Base-by-base conservation (phyloP, 2,329 filamentous ascomycete species). In the Aspergillus arachidicola region DNA sequence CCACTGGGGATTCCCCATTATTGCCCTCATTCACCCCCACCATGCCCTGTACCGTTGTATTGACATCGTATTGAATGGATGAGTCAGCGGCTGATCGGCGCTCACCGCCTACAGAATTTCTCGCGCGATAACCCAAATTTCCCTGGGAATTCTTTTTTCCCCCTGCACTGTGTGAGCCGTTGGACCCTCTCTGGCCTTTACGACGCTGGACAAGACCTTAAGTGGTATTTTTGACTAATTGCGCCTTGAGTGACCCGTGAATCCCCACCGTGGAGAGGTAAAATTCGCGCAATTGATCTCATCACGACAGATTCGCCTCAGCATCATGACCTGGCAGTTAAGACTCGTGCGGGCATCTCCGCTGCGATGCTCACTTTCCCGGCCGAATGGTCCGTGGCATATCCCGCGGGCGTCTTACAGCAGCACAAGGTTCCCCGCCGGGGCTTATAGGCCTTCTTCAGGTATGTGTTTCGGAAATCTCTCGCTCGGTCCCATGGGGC, bases 261-360 rank as follows among this genome's bases (percentile, higher is more conserved):
- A 56, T 50, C 66, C 64, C 60, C 66, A 65, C 66, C 57, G 62
- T 60, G 60, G 57, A 64, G 57, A 59, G 26, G 32, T 6, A 26
- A 26, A 50, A 65, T 34, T 60, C 53, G 60, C 54, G 55, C 65
- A 45, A 65, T 66, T 66, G 45, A 55, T 7, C 19, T 12, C 26
- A 16, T 58, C 32, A 16, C 23, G 38, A 43, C 21, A 36, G 58
- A 30, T 54, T 54, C 9, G 56, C 23, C 43, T 21, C 12, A 51
- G 32, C 48, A 65, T 51, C 56, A 75, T 76, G 73, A 68, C 71
- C 69, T 72, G 70, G 72, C 73, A 73, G 70, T 64, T 69, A 66
- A 73, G 69, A 64, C 68, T 76, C 55, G 69, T 71, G 68, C 73
- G 74, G 73, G 69, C 72, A 60, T 66, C 72, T 69, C 72, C 73